These are phyloP conservation scores for Podaxis sp. DNA, from an alignment of 768 basidiomycete species.

Conservation along the genomic window DNA sequence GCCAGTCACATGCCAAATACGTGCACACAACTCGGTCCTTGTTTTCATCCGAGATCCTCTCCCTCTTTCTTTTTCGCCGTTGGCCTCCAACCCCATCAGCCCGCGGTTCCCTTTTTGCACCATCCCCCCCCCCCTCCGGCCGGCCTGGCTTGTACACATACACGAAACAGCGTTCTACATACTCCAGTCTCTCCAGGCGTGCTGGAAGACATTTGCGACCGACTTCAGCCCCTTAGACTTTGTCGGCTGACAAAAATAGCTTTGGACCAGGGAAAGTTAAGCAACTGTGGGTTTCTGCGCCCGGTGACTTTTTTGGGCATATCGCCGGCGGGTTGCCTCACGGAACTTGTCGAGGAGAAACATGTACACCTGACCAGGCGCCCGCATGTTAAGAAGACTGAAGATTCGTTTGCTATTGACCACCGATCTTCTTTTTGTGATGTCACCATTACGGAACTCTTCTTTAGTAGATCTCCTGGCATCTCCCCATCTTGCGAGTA, in stretches of 20 bases:
- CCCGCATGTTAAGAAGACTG: background rate
- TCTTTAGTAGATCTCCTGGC: background rate
- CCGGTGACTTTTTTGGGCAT: background rate
- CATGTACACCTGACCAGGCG: background rate
- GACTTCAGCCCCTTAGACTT: background rate
- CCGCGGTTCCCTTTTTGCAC: constrained; percentile 2
- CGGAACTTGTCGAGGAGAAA: background rate
- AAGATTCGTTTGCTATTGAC: background rate
- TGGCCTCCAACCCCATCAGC: background rate
- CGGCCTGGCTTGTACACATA: background rate
- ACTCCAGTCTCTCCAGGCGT: background rate
- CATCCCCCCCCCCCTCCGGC: background rate
- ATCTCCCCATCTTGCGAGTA: background rate
- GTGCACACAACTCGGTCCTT: background rate
- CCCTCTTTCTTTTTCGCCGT: background rate
- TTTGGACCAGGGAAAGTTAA: background rate
- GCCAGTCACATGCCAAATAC: background rate
- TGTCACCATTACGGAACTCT: background rate
- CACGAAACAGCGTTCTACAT: background rate
- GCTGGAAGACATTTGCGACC: background rate
- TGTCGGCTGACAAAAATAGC: background rate
- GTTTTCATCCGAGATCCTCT: background rate
- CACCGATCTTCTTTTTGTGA: background rate
- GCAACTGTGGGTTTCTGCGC: background rate
- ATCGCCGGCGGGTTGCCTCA: background rate